phyloP scores from a whole-genome alignment of 352 stramenopile genomes.

The Peronospora farinosa region DNA sequence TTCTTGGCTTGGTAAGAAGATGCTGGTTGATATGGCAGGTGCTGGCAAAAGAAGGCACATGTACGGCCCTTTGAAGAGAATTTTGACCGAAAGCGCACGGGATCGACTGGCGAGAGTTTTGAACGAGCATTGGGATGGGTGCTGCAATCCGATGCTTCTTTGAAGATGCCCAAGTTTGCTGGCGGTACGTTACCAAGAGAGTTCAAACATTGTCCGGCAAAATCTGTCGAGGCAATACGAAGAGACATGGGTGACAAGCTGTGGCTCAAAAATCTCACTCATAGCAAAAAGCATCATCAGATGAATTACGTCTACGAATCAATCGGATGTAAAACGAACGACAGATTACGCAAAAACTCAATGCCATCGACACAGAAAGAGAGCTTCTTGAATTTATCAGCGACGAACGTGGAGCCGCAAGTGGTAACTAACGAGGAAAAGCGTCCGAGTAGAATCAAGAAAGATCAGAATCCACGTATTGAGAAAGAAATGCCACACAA shows the following conservation, averaged over 20 bases:
- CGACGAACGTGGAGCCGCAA: not conserved
- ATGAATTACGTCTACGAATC: conserved; percentile 24
- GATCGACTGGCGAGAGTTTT: conserved; percentile 30
- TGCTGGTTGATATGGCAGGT: conserved; percentile 20
- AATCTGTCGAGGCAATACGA: conserved; percentile 30
- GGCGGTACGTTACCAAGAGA: conserved; percentile 37
- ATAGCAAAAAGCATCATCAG: conserved; percentile 38
- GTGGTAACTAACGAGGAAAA: conserved; percentile 2
- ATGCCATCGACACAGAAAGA: not conserved
- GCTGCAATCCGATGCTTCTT: conserved; percentile 37
- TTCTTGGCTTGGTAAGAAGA: not conserved
- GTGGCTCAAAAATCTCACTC: conserved; percentile 42
- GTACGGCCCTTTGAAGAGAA: conserved; percentile 34
- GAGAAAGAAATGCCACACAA: conserved; percentile 10
- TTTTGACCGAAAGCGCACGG: conserved; percentile 32
- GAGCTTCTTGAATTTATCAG: conserved; percentile 4
- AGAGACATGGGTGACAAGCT: conserved; percentile 33
- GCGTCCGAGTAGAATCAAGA: conserved; percentile 1
- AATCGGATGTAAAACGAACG: conserved; percentile 5
- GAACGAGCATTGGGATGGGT: conserved; percentile 34
- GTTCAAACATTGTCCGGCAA: conserved; percentile 20
- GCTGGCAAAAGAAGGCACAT: conserved; percentile 41
- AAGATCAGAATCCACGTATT: not conserved
- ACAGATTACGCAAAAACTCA: conserved; percentile 5
- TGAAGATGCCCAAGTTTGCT: conserved; percentile 49